These are phyloP conservation scores for Sutorius australiensis DNA, from an alignment of 768 basidiomycete species.

Conservation along the genomic window DNA sequence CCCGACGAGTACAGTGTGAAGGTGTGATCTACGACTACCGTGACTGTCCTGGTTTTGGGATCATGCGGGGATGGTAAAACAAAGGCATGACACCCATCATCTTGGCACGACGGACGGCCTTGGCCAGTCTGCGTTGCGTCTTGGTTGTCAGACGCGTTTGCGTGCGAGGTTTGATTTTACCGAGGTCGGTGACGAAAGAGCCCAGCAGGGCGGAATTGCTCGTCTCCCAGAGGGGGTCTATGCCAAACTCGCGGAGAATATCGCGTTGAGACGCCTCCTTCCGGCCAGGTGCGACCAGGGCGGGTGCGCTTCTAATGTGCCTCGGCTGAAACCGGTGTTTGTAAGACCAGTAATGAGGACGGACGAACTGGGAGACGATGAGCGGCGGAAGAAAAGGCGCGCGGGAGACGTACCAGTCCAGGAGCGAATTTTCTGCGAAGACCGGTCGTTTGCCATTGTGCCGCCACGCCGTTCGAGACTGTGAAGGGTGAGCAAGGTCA, in stretches of 20 bases:
- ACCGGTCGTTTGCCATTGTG: constrained; percentile 22
- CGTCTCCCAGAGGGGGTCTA: constrained; percentile 73
- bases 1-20: not conserved
- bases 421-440: constrained; percentile 27
- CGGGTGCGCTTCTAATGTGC: constrained; percentile 23
- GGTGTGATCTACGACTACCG: not conserved
- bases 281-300: constrained; percentile 54
- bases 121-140: constrained; percentile 73
- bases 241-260: constrained; percentile 62
- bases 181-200: constrained; percentile 66
- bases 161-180: constrained; percentile 71
- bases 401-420: constrained; percentile 16
- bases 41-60: constrained; percentile 18
- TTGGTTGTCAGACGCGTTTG: constrained; percentile 71
- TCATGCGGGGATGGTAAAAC: constrained; percentile 30
- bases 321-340: constrained; percentile 33
- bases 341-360: constrained; percentile 42
- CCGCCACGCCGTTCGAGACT: constrained; percentile 5
- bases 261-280: constrained; percentile 56
- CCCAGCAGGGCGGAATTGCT: constrained; percentile 57
- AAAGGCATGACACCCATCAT: constrained; percentile 85
- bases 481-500: not conserved
- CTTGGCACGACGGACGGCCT: constrained; percentile 84
- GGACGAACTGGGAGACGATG: constrained; percentile 38
- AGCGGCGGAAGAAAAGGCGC: not conserved